Evolutionary conservation across 768 basidiomycete species (phyloP), one percentile per base, ranked within the genome.

Genomic region (Pleurotus tuoliensis): DNA sequence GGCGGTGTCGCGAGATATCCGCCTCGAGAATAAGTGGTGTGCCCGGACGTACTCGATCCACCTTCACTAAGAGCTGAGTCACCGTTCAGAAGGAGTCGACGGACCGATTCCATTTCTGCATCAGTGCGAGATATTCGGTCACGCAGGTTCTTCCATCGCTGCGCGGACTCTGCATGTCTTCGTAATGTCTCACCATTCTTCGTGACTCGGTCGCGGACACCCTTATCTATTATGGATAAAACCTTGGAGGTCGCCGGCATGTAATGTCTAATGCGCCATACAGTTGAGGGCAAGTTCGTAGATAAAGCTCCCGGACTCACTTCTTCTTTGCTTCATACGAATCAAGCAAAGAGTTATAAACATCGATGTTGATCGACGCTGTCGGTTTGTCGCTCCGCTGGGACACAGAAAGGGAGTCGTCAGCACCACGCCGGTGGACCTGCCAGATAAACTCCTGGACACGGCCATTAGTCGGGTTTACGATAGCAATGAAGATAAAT

Each of bases 151-250:
- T 81, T 80, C 94, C 94, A 97, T 48, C 92, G 81, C 62, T 89
- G 84, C 16, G 87, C 88, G 59, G 92, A 92, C 64, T 97, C 95
- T 2, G 90, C 88, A 67, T 92, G 92, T 62, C 93, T 78, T 58
- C 95, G 81, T 48, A 98, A 72, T 34, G 93, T 93, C 73, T 98
- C 96, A 1, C 96, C 96, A 61, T 98, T 98, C 81, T 94, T 95
- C 18, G 95, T 98, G 4, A 94, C 88, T 55, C 95, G 84, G 61
- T 97, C 94, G 56, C 84, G 83, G 25, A 98, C 90, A 22, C 94
- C 94, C 70, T 93, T 97, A 69, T 94, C 93, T 63, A 98, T 89
- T 63, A 97, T 94, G 22, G 89, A 84, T 22, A 98, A 79, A 47
- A 96, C 94, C 66, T 96, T 94, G 5, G 86, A 88, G 3, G 91